phyloP scores from a whole-genome alignment of 306 rosid genomes.

The Rosa persica region DNA sequence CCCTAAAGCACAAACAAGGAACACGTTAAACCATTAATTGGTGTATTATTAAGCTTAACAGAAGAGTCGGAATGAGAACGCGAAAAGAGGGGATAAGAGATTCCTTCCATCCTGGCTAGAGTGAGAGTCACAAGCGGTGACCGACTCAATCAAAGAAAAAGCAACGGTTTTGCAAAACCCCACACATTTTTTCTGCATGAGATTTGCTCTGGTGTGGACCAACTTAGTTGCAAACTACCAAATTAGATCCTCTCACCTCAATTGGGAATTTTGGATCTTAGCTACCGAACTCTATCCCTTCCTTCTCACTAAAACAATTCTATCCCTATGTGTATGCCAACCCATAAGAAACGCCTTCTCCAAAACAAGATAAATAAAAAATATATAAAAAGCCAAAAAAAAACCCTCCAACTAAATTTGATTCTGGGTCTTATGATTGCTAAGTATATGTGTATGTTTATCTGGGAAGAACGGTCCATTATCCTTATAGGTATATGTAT shows the following conservation, averaged over 20 bases:
- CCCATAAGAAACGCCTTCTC: neutral
- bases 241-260: neutral
- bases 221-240: neutral
- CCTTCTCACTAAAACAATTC: neutral
- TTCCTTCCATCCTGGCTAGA: neutral
- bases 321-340: neutral
- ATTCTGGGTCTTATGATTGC: neutral
- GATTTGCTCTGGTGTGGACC: neutral
- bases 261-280: neutral
- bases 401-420: neutral
- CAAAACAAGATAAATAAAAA: neutral
- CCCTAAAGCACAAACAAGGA: neutral
- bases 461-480: neutral
- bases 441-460: neutral
- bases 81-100: slow-evolving; percentile 12
- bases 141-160: neutral
- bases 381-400: neutral
- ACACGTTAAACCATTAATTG: neutral
- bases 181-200: neutral
- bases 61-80: neutral
- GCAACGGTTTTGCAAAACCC: neutral
- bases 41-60: neutral
- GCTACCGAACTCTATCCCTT: neutral
- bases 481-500: neutral
- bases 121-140: neutral